phyloP scores from a whole-genome alignment of 2,329 filamentous ascomycete genomes.

The Colletotrichum gloeosporioides region DNA sequence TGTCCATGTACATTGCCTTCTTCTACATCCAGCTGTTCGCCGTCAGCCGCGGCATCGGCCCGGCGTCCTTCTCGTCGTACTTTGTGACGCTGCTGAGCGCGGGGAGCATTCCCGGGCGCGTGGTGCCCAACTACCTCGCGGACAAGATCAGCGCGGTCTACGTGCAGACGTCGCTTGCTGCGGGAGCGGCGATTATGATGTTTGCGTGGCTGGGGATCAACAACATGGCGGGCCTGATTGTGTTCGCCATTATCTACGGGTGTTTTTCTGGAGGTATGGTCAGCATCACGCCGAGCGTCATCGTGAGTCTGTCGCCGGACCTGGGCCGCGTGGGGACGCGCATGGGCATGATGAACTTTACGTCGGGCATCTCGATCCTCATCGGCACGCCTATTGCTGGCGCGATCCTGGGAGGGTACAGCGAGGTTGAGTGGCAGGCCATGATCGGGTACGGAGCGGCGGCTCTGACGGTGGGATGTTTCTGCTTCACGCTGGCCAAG shows the following conservation, averaged over 20 bases:
- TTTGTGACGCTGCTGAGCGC: slow-evolving; percentile 50
- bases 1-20: slow-evolving; percentile 54
- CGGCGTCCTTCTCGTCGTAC: slow-evolving; percentile 40
- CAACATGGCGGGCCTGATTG: slow-evolving; percentile 39
- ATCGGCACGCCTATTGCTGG: slow-evolving; percentile 51
- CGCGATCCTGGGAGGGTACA: slow-evolving; percentile 20
- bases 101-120: slow-evolving; percentile 49
- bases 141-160: slow-evolving; percentile 48
- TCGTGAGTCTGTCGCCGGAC: slow-evolving; percentile 41
- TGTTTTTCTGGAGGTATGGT: slow-evolving; percentile 50
- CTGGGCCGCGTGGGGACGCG: slow-evolving; percentile 37
- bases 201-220: slow-evolving; percentile 45
- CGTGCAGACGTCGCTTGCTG: slow-evolving; percentile 36
- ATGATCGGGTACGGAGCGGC: slow-evolving; percentile 20
- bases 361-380: slow-evolving; percentile 51
- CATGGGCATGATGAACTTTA: slow-evolving; percentile 38
- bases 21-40: slow-evolving; percentile 51
- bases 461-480: slow-evolving; percentile 6
- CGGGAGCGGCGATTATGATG: slow-evolving; percentile 38
- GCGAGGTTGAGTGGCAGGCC: slow-evolving; percentile 10
- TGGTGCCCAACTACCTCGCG: slow-evolving; percentile 49
- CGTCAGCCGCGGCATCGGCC: slow-evolving; percentile 43
- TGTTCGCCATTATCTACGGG: slow-evolving; percentile 50
- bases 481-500: slow-evolving; percentile 9
- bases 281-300: slow-evolving; percentile 44